Conservation (phyloP, 2,329 filamentous ascomycete species). For the Penicillium corylophilum region DNA sequence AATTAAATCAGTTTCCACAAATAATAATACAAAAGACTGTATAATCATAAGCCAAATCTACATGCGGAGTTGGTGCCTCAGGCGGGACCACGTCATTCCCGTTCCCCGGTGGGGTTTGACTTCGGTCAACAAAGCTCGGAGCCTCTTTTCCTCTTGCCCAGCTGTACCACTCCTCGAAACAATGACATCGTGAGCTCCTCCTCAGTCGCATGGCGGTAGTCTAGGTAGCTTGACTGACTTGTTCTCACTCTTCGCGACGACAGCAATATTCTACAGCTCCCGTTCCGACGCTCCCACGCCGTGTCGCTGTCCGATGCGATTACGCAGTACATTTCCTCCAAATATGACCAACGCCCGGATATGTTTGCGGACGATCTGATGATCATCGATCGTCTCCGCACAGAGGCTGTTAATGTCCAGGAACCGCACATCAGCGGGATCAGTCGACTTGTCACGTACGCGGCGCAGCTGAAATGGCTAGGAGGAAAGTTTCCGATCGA, state of each 20-base stretch:
- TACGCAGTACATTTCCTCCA: slow-evolving; percentile 91
- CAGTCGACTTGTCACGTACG: slow-evolving; percentile 85
- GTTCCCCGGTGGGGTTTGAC: slow-evolving; percentile 32
- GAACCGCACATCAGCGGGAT: slow-evolving; percentile 87
- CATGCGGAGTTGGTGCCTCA: slow-evolving; percentile 22
- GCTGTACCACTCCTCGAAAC: slow-evolving; percentile 14
- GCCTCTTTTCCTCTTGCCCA: slow-evolving; percentile 10
- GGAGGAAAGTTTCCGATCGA: slow-evolving; percentile 95
- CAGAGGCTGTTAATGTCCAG: slow-evolving; percentile 81
- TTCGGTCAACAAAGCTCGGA: slow-evolving; percentile 32
- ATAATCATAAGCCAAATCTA: background rate
- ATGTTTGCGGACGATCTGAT: slow-evolving; percentile 91
- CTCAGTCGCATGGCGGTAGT: background rate
- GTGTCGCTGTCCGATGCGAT: slow-evolving; percentile 79
- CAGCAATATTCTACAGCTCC: slow-evolving; percentile 65
- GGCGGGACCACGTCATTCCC: slow-evolving; percentile 31
- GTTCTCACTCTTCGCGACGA: background rate
- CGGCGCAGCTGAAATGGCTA: slow-evolving; percentile 89
- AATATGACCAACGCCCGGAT: slow-evolving; percentile 98
- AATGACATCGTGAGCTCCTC: slow-evolving; percentile 38
- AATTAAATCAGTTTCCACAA: slow-evolving; percentile 4
- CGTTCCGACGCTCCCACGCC: slow-evolving; percentile 81
- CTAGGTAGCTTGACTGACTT: background rate
- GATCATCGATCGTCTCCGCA: slow-evolving; percentile 77
- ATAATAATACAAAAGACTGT: too few species aligned